Base-by-base conservation (phyloP, 805 yeast species). In the Metschnikowia lochheadii region DNA sequence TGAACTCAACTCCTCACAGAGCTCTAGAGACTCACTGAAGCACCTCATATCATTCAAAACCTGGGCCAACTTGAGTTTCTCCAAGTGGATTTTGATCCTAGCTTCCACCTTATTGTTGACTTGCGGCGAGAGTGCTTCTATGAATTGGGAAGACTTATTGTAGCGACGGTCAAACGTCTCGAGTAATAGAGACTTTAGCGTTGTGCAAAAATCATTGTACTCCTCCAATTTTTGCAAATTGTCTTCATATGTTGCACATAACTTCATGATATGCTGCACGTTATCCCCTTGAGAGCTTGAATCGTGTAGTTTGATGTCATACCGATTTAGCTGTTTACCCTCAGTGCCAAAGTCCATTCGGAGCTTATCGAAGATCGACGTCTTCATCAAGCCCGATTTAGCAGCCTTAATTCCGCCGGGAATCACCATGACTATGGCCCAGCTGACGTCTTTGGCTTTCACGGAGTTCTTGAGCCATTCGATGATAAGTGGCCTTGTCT, bases 401-500 rank as follows among this genome's bases (percentile, higher is more conserved):
- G 63, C 65, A 49, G 68, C 77, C 48, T 68, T 68, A 13, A 54
- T 55, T n/a, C 64, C 67, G 17, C 63, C 52, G 1, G 80, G 75
- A 3, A 77, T 74, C 59, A 77, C 80, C 44, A 79, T 73, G 0
- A 88, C 65, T 4, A 89, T 75, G 53, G 79, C 70, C 84, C 90
- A 82, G 45, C 82, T 84, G 8, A 84, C 78, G 55, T 72, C 57
- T 40, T 73, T 58, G 48, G 75, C 60, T 37, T 67, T 56, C 3
- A 68, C 70, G 40, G 67, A 56, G 38, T 72, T 60, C 41, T 77
- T 72, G 23, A 87, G 70, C 98, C 99, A 94, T 56, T 86, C 94
- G 44, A 76, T 78, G 20, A 91, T 81, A 56, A 89, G 70, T 1
- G 96, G 96, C 37, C 99, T 78, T 0, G 87, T 89, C 59, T 85